A percentile compares a stretch with the other conserved stretches of the same genome.
These are phyloP conservation scores for Aspergillus jensenii DNA, from an alignment of 2,329 filamentous ascomycete species.

Conservation along the genomic window DNA sequence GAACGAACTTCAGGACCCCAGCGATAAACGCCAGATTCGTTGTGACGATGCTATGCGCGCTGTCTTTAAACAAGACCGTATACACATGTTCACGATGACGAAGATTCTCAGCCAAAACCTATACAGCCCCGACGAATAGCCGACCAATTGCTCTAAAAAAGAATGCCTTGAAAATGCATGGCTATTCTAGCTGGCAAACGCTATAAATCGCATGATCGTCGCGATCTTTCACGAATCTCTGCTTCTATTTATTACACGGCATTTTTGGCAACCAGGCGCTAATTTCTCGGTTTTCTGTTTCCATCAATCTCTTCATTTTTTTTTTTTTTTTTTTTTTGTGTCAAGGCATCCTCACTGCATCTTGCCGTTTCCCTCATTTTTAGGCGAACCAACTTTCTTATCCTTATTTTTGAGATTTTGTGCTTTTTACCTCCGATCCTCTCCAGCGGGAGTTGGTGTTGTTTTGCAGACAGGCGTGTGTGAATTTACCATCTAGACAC, in stretches of 20 bases:
- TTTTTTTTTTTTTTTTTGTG: background rate
- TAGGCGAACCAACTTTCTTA: slow-evolving; percentile 10
- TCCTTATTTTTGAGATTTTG: slow-evolving; percentile 14
- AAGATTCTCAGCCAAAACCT: slow-evolving; percentile 89
- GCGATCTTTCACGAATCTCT: slow-evolving; percentile 28
- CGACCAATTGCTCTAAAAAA: background rate
- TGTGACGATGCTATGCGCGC: slow-evolving; percentile 91
- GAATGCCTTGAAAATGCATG: slow-evolving; percentile 15
- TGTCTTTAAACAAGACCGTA: slow-evolving; percentile 85
- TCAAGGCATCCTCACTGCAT: slow-evolving; percentile 5
- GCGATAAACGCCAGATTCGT: slow-evolving; percentile 85
- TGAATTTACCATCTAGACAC: slow-evolving; percentile 17
- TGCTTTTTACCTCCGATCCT: slow-evolving; percentile 21
- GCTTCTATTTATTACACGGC: slow-evolving; percentile 19
- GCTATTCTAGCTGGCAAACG: slow-evolving; percentile 3
- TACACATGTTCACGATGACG: slow-evolving; percentile 99
- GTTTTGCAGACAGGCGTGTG: slow-evolving; percentile 20
- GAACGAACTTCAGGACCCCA: slow-evolving; percentile 84
- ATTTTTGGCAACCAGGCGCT: slow-evolving; percentile 35
- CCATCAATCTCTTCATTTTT: background rate
- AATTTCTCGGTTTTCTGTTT: slow-evolving; percentile 17
- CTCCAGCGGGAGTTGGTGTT: slow-evolving; percentile 37
- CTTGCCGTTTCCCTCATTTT: background rate
- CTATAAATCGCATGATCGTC: slow-evolving; percentile 9
- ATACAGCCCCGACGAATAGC: slow-evolving; percentile 75